phyloP scores from a whole-genome alignment of 176 grass and related monocot genomes.

The Puccinellia tenuiflora region DNA sequence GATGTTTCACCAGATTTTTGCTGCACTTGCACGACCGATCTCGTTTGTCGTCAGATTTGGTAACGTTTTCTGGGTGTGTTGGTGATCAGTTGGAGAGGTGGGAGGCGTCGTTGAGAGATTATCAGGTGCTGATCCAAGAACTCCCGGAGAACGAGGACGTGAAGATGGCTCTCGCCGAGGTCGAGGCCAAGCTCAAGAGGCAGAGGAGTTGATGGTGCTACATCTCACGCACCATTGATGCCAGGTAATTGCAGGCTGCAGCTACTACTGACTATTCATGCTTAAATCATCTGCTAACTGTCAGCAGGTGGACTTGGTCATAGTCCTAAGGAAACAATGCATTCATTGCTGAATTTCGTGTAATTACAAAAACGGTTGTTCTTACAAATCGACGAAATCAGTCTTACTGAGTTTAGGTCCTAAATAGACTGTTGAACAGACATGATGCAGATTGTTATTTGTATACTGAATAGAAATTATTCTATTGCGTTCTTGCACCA shows the following conservation, averaged over 20 bases:
- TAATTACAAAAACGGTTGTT: neutral
- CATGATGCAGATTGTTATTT: neutral
- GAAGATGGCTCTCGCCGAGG: conserved; percentile 57
- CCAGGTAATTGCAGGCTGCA: conserved; percentile 24
- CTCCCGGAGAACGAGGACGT: conserved; percentile 80
- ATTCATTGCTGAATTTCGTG: neutral
- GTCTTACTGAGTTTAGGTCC: neutral
- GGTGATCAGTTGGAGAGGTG: conserved; percentile 74
- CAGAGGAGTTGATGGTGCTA: conserved; percentile 25
- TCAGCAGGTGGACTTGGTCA: neutral
- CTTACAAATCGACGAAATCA: neutral
- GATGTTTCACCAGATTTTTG: neutral
- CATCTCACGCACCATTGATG: conserved; percentile 25
- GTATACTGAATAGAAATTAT: neutral
- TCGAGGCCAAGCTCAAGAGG: conserved; percentile 53
- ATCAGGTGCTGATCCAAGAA: conserved; percentile 73
- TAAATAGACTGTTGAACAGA: neutral
- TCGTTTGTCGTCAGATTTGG: neutral
- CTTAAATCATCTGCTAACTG: neutral
- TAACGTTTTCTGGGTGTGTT: neutral
- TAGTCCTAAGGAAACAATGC: neutral
- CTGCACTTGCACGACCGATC: neutral
- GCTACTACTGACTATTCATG: neutral
- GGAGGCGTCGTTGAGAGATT: conserved; percentile 84
- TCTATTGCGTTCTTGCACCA: neutral